A percentile compares a stretch with the other conserved stretches of the same genome.
Conservation (phyloP, 192 early-diverging fungal species). For the Entomortierella lignicola region DNA sequence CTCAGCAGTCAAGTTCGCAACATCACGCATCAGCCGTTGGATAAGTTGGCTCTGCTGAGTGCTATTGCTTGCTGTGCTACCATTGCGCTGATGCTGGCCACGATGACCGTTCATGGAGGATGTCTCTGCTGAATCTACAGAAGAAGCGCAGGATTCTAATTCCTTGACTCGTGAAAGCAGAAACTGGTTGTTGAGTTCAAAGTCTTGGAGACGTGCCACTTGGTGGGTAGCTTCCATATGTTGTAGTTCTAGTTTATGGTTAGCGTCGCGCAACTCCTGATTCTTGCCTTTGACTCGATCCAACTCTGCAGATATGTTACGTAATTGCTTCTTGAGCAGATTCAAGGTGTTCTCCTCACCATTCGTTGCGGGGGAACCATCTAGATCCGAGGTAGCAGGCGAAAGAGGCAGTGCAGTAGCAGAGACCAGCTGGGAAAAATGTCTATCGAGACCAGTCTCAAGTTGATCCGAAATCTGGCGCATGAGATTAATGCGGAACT, state of each 20-base stretch:
- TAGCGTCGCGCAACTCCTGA: constrained; percentile 33
- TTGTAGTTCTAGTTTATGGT: constrained; percentile 46
- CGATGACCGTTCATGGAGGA: constrained; percentile 43
- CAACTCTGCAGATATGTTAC: constrained; percentile 27
- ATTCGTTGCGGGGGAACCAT: constrained; percentile 13
- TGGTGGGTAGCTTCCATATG: constrained; percentile 40
- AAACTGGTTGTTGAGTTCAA: constrained; percentile 48
- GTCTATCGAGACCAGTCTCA: constrained; percentile 38
- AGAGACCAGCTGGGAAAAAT: constrained; percentile 44
- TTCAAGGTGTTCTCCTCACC: constrained; percentile 9
- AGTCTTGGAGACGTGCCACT: constrained; percentile 39
- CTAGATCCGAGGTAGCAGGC: constrained; percentile 42
- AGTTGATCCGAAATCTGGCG: constrained; percentile 49
- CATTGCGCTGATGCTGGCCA: constrained; percentile 19
- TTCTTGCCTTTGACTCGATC: constrained; percentile 43
- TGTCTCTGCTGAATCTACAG: constrained; percentile 36
- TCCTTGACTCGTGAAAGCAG: constrained; percentile 44
- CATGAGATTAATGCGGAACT: constrained; percentile 46
- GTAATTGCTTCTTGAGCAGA: constrained; percentile 23
- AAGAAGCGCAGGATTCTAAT: constrained; percentile 41
- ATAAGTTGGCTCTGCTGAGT: constrained; percentile 34
- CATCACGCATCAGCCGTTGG: constrained; percentile 36
- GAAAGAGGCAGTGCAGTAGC: constrained; percentile 42
- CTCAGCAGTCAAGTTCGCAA: constrained; percentile 24
- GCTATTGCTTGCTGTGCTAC: constrained; percentile 4